A percentile compares a stretch with the other conserved stretches of the same genome.
These are phyloP conservation scores for Candida corydali DNA, from an alignment of 805 yeast genomes.

Conservation along the genomic window DNA sequence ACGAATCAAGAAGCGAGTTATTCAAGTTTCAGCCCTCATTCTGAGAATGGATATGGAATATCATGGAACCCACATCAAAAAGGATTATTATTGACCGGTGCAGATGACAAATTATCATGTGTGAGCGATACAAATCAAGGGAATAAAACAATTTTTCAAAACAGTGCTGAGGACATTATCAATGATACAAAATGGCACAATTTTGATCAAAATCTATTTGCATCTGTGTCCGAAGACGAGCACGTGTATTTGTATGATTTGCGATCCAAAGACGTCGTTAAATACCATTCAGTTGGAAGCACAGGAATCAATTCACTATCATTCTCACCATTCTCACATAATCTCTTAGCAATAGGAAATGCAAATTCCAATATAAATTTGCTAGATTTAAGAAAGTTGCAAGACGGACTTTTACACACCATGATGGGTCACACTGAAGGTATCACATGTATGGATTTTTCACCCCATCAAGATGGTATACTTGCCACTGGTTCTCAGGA, in stretches of 20 bases:
- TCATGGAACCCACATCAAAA: conserved; percentile 52
- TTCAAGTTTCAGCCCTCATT: conserved; percentile 46
- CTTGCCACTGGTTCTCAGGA: conserved; percentile 76
- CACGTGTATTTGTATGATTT: conserved; percentile 52
- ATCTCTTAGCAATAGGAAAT: conserved; percentile 67
- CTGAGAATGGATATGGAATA: conserved; percentile 70
- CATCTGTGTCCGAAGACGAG: conserved; percentile 72
- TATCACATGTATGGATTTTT: conserved; percentile 72
- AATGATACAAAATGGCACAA: conserved; percentile 76
- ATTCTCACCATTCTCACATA: conserved; percentile 57
- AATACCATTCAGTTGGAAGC: conserved; percentile 22
- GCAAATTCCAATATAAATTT: conserved; percentile 62
- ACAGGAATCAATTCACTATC: conserved; percentile 57
- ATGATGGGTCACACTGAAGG: conserved; percentile 79
- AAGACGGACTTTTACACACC: conserved; percentile 49
- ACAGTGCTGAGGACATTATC: conserved; percentile 53
- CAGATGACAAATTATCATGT: conserved; percentile 65
- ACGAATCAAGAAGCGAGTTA: conserved; percentile 20
- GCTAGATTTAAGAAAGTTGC: conserved; percentile 55
- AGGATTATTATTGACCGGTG: conserved; percentile 53
- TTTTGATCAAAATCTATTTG: conserved; percentile 49
- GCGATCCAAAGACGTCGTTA: conserved; percentile 31
- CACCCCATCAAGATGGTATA: conserved; percentile 72
- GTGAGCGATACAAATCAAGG: conserved; percentile 47
- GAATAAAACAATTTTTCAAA: conserved; percentile 10